Percentiles rank a stretch among this genome's conserved stretches.
Conservation (phyloP, 225 moss, liverwort and hornwort species). For the Thuidium tamariscinum region DNA sequence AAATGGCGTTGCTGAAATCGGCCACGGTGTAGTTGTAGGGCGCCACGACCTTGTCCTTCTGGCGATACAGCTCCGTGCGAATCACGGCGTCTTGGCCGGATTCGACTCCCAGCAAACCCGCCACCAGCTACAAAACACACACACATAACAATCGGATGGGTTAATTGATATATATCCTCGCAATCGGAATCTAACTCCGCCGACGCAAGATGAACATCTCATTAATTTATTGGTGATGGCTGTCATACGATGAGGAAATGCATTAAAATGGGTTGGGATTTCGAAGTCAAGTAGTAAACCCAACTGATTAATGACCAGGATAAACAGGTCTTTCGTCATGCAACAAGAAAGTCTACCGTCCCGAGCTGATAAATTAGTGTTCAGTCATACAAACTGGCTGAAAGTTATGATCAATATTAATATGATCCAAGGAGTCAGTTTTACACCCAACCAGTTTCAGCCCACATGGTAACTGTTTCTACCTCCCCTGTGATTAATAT, state of each 20-base stretch:
- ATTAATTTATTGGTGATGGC: too few species aligned
- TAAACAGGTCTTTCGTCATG: background rate
- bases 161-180: too few species aligned
- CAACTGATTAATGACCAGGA: too few species aligned
- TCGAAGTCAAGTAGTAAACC: background rate
- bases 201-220: background rate
- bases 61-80: constrained; percentile 40
- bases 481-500: background rate
- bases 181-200: background rate
- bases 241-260: too few species aligned
- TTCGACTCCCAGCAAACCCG: constrained; percentile 46
- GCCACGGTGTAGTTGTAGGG: constrained; percentile 49
- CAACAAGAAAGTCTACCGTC: too few species aligned
- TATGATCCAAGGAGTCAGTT: background rate
- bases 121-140: constrained; percentile 28
- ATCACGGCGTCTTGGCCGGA: constrained; percentile 68
- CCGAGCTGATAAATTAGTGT: background rate
- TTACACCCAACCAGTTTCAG: too few species aligned
- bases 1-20: constrained; percentile 38
- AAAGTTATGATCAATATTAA: background rate
- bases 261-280: background rate
- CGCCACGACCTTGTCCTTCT: constrained; percentile 17
- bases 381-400: background rate
- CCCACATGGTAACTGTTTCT: too few species aligned
- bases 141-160: too few species aligned